phyloP scores from a whole-genome alignment of 1,284 basidiomycete genomes.

The Irpex sp. region DNA sequence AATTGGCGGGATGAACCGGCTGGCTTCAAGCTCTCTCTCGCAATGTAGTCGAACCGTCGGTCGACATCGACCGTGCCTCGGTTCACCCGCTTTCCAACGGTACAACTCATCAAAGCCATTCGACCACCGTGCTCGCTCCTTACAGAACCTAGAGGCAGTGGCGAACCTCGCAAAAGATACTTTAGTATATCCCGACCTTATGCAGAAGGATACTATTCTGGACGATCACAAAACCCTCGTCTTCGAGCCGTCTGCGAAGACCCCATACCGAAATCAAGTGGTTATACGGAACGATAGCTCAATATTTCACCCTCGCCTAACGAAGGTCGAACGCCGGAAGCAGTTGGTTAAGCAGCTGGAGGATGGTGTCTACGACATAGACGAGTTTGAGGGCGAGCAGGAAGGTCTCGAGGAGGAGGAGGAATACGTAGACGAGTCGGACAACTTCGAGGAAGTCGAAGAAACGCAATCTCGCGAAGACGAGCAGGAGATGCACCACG shows the following conservation, averaged over 20 bases:
- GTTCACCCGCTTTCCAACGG: background rate
- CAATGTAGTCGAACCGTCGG: background rate
- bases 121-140: background rate
- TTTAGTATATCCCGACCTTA: constrained; percentile 9
- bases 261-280: constrained; percentile 54
- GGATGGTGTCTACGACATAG: constrained; percentile 9
- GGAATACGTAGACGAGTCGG: background rate
- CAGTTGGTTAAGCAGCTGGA: constrained; percentile 1
- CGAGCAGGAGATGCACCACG: constrained; percentile 3
- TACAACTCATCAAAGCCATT: constrained; percentile 5
- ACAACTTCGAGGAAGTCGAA: constrained; percentile 1
- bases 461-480: background rate
- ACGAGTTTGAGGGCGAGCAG: constrained; percentile 13
- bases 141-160: background rate
- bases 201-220: constrained; percentile 5
- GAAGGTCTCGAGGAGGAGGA: constrained; percentile 5
- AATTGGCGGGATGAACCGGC: background rate
- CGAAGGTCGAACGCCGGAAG: constrained; percentile 16
- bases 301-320: background rate
- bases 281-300: constrained; percentile 58
- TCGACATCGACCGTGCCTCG: background rate
- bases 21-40: background rate
- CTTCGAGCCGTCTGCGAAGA: constrained; percentile 46
- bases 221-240: constrained; percentile 25
- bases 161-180: background rate